Base-by-base conservation (phyloP, 176 grass and related monocot species). In the Phoenix roebelenii region DNA sequence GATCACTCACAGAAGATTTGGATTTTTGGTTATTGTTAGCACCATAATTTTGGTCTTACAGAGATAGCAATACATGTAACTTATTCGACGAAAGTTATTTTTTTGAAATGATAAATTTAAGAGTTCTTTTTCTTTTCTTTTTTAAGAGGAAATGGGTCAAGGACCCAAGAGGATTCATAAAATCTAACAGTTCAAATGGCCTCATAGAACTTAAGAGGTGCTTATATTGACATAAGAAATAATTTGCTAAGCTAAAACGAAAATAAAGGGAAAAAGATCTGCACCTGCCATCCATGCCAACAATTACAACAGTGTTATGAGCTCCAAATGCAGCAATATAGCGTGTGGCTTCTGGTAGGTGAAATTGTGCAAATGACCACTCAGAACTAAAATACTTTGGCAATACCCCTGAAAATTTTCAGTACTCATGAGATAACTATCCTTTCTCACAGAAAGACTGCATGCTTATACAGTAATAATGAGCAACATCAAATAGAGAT, bases 231-330 rank as follows among this genome's bases (percentile, higher is more conserved):
- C 35, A 44, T 1, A 48, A 48, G 19, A 16, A 44, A 23, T 25
- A 2, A 16, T 3, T 55, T 20, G 39, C 9, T 54, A 5, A 29
- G 7, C 22, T 39, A 7, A 51, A 51, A 5, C 57, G 2, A 12
- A 44, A 59, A 5, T 16, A 16, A 59, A 29, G 23, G 24, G 23
- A 50, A 26, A 16, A 14, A 50, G 3, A 16, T 25, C 48, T 23
- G 59, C 84, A 95, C 91, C 91, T 95, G 77, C 91, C 91, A 85
- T 95, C 83, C 64, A 87, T 80, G 64, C 91, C 91, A 90, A 95
- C 70, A 71, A 90, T 82, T 83, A 95, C 84, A 48, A 90, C 68
- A 30, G 80, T 79, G 67, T 90, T 90, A 44, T 87, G 83, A 77
- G 83, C 65, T 22, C 91, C 91, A 70, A 95, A 95, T 57, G 91